These are phyloP conservation scores for Tanozyma kutaoensis DNA, from an alignment of 805 yeast genomes.

Conservation along the genomic window DNA sequence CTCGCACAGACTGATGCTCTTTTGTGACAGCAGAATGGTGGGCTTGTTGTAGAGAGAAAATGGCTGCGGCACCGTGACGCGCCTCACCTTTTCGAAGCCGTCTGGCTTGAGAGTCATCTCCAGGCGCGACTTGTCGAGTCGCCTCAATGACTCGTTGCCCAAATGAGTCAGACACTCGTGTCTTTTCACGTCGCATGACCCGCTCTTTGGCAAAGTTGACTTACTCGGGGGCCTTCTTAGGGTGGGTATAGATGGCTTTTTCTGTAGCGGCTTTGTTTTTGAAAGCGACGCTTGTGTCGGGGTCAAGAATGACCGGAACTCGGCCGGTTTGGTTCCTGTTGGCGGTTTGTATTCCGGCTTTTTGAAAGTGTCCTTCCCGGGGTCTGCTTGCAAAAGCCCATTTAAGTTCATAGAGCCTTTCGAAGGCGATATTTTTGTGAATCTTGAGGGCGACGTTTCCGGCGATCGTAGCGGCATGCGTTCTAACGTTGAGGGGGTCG, in stretches of 20 bases:
- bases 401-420: constrained; percentile 25
- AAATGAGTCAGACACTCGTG: no score
- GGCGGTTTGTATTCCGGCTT: constrained; percentile 17
- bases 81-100: no score
- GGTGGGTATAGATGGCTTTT: constrained; percentile 8
- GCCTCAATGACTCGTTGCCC: no score
- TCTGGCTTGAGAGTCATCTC: no score
- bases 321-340: not conserved
- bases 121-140: no score
- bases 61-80: not conserved
- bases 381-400: constrained; percentile 12
- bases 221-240: constrained; percentile 8
- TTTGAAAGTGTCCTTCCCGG: constrained; percentile 17
- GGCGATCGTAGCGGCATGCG: not conserved
- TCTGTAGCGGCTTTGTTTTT: constrained; percentile 2
- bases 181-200: no score
- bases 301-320: constrained; percentile 1
- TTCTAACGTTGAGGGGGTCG: not conserved
- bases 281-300: constrained; percentile 4
- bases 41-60: constrained; percentile 16
- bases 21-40: constrained; percentile 26
- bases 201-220: constrained; percentile 2
- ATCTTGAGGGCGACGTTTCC: not conserved
- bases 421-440: constrained; percentile 28
- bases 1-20: constrained; percentile 8